phyloP scores from a whole-genome alignment of 495 filamentous ascomycete genomes.

The Penicilliopsis zonata region DNA sequence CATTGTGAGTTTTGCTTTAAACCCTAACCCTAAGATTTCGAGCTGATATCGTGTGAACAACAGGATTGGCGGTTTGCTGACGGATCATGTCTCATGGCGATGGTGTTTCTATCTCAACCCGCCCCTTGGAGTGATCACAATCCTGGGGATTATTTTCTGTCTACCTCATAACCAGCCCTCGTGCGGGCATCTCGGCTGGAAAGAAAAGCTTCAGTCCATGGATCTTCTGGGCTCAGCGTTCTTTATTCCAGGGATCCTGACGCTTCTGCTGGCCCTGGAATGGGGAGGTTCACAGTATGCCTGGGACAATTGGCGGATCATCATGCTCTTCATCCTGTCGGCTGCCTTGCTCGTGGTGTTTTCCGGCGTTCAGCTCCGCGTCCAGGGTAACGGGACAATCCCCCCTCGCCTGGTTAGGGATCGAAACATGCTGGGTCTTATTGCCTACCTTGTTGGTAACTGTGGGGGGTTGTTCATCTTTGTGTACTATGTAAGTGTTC shows the following conservation, averaged over 20 bases:
- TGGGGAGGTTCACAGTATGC: slow-evolving; percentile 68
- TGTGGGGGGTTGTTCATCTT: slow-evolving; percentile 58
- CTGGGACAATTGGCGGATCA: slow-evolving; percentile 55
- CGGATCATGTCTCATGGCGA: slow-evolving; percentile 46
- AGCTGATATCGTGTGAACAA: too few relatives aligned
- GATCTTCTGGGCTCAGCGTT: slow-evolving; percentile 55
- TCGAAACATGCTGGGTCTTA: slow-evolving; percentile 48
- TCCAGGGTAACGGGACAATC: slow-evolving; percentile 63
- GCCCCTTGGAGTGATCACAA: slow-evolving; percentile 55
- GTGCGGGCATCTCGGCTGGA: slow-evolving; percentile 22
- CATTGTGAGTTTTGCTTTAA: slow-evolving; percentile 45
- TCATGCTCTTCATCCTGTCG: slow-evolving; percentile 59
- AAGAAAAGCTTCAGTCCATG: slow-evolving; percentile 42
- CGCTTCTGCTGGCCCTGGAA: slow-evolving; percentile 66
- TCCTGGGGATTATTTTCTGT: slow-evolving; percentile 44
- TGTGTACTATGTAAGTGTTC: slow-evolving; percentile 41
- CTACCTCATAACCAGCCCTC: slow-evolving; percentile 42
- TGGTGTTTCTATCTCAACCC: slow-evolving; percentile 58
- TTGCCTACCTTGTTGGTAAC: slow-evolving; percentile 41
- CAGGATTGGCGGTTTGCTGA: slow-evolving; percentile 39
- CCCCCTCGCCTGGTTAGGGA: slow-evolving; percentile 64
- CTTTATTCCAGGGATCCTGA: slow-evolving; percentile 63
- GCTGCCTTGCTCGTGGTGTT: slow-evolving; percentile 55
- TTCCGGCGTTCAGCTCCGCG: slow-evolving; percentile 48
- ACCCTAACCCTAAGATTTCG: too few relatives aligned